Evolutionary conservation across 1,284 basidiomycete genomes (phyloP), one percentile per base, ranked within the genome.

Genomic region (Ceratobasidium theobromae): DNA sequence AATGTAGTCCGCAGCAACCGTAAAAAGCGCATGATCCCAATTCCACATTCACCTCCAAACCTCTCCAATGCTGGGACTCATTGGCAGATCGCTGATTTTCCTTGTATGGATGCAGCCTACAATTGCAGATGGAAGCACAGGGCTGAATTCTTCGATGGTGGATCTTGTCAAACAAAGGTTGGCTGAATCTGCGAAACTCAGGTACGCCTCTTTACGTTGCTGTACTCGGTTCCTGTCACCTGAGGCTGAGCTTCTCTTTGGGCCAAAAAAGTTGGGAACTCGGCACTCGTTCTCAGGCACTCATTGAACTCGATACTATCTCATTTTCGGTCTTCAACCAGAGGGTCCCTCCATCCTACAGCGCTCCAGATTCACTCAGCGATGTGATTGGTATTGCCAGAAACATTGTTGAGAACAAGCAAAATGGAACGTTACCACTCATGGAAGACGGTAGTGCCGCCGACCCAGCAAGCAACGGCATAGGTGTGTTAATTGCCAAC

Each of bases 381-480:
- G 57, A 65, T 16, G 65, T 69, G 32, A 52, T 70, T 35, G 38
- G 51, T 33, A 69, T 70, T 18, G 68, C 65, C 21, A 46, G 45
- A 28, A 25, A 65, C 3, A 66, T 66, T 12, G 64, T 70, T 4
- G 41, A 53, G 16, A 38, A 27, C n/a, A 58, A 62, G 25, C 1
- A 30, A 6, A 41, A 11, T 28, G 33, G 33, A 11, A 8, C n/a
- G 28, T 58, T 45, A 11, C 33, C 55, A n/a, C 49, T 57, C 25
- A 70, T 69, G 35, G 25, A 55, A 14, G 69, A 70, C 40, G 66
- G 68, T 8, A 67, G 69, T 18, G 58, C 69, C 2, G 69, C 58
- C 9, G 69, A 70, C 27, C 69, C 69, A 2, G 66, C 68, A 1
- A 68, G 67, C 28, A 51, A 52, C 23, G 60, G 51, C 12, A 30